These are phyloP conservation scores for Podaxis pistillaris DNA, from an alignment of 768 basidiomycete species.

Conservation along the genomic window DNA sequence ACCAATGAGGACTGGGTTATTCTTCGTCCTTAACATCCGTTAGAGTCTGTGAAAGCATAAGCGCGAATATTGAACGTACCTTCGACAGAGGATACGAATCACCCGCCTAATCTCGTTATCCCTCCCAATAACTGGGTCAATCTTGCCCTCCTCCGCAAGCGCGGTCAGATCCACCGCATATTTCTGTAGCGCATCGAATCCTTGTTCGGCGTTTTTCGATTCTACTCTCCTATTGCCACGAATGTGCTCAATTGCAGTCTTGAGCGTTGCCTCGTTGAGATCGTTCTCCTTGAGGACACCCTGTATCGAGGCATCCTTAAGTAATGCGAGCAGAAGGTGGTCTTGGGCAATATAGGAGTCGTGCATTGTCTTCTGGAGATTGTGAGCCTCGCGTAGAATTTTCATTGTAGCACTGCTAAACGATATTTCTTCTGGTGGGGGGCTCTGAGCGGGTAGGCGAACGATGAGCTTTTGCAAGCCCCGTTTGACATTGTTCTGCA, in stretches of 20 bases:
- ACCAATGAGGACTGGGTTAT: conserved; percentile 96
- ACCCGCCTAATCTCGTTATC: conserved; percentile 89
- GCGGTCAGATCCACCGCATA: conserved; percentile 86
- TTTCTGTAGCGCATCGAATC: conserved; percentile 90
- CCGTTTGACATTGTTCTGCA: conserved; percentile 60
- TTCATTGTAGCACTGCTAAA: conserved; percentile 55
- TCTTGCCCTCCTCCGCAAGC: conserved; percentile 86
- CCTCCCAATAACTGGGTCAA: conserved; percentile 93
- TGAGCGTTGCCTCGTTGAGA: conserved; percentile 69
- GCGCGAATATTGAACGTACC: conserved; percentile 38
- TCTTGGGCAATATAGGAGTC: conserved; percentile 94
- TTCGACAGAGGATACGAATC: conserved; percentile 79
- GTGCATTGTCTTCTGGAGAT: conserved; percentile 77
- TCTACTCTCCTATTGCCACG: conserved; percentile 87
- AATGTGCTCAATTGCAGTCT: conserved; percentile 74
- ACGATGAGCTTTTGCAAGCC: conserved; percentile 74
- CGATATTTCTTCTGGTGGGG: conserved; percentile 79
- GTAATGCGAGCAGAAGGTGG: conserved; percentile 82
- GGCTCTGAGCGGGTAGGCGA: conserved; percentile 78
- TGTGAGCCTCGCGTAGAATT: conserved; percentile 73
- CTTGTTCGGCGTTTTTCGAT: conserved; percentile 82
- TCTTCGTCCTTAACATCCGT: conserved; percentile 68
- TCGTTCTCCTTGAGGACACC: conserved; percentile 72
- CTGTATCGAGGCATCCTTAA: conserved; percentile 69
- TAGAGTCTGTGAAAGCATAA: background rate